Evolutionary conservation across 139 green algal genomes (phyloP).

Genomic region (Choricystis sp.): DNA sequence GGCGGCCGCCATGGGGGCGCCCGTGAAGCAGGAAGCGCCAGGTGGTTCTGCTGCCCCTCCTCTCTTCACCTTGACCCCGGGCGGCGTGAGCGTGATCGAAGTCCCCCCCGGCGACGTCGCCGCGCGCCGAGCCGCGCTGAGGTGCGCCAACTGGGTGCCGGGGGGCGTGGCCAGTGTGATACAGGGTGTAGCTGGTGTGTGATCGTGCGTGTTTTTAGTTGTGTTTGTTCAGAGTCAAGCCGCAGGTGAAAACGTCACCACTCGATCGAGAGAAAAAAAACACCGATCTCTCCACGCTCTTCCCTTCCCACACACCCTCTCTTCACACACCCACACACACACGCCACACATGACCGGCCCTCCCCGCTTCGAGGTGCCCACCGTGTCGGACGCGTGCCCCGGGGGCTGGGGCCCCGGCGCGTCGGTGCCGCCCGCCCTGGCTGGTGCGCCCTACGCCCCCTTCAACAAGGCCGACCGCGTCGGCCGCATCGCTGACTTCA

Average conservation of each 20-base stretch:
- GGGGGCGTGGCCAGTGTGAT: neutral
- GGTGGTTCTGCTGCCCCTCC: neutral
- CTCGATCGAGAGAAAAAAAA: neutral
- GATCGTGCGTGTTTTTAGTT: too few species aligned
- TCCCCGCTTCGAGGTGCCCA: constrained; percentile 40
- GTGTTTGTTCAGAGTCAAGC: too few species aligned
- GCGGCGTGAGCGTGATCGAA: neutral
- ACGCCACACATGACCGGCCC: constrained; percentile 1
- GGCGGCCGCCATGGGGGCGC: too few species aligned
- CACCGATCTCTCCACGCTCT: neutral
- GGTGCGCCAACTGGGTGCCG: neutral
- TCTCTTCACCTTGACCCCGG: neutral
- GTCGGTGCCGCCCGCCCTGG: constrained; percentile 65
- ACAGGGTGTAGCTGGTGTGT: too few species aligned
- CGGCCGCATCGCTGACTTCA: constrained; percentile 48
- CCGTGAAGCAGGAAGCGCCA: neutral
- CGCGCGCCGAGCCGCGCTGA: neutral
- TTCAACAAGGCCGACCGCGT: constrained; percentile 87
- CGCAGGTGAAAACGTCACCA: too few species aligned
- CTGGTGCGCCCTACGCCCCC: constrained; percentile 86
- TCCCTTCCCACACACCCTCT: too few species aligned
- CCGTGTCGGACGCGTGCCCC: constrained; percentile 59
- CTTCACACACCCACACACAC: too few species aligned
- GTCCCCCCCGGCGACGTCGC: neutral
- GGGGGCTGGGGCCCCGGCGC: constrained; percentile 73